A percentile compares a stretch with the other conserved stretches of the same genome.
These are phyloP conservation scores for Ascobolus immersus DNA, from an alignment of 495 filamentous ascomycete species.

Conservation along the genomic window DNA sequence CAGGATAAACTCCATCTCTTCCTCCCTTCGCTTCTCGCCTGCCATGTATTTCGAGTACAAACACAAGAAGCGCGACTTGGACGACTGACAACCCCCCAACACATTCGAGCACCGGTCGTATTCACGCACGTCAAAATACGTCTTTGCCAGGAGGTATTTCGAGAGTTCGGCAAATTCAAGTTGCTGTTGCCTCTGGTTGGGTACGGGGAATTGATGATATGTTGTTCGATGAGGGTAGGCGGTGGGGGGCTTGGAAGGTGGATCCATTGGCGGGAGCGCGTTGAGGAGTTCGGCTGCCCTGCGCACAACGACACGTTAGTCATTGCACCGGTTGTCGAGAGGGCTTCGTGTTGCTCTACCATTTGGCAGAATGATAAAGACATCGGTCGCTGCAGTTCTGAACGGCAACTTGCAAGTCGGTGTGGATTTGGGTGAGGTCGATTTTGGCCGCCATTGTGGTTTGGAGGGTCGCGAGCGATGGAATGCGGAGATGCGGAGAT, in stretches of 20 bases:
- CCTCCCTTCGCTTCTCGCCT: constrained; percentile 86
- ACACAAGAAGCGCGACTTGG: constrained; percentile 39
- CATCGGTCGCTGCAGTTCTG: constrained; percentile 84
- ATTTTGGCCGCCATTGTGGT: neutral
- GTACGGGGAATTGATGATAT: constrained; percentile 8
- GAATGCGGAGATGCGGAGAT: neutral
- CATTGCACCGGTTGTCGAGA: neutral
- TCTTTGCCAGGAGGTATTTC: constrained; percentile 74
- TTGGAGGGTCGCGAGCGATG: neutral
- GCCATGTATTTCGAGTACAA: constrained; percentile 80
- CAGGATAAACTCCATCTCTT: constrained; percentile 92
- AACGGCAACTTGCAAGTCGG: constrained; percentile 52
- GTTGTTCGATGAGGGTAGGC: constrained; percentile 18
- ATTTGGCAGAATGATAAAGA: constrained; percentile 91
- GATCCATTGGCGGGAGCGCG: constrained; percentile 31
- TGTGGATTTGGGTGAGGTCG: constrained; percentile 6
- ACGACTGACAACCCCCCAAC: constrained; percentile 9
- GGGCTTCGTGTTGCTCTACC: constrained; percentile 26
- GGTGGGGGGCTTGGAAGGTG: constrained; percentile 12
- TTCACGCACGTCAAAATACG: constrained; percentile 86
- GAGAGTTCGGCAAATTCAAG: constrained; percentile 60
- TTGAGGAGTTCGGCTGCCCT: constrained; percentile 91
- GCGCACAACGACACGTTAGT: constrained; percentile 3
- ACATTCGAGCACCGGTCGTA: constrained; percentile 83
- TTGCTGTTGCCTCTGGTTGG: constrained; percentile 38